Evolutionary conservation across 2,329 filamentous ascomycete genomes (phyloP), one percentile per base, ranked within the genome.

Genomic region (Fusarium brachygibbosum): DNA sequence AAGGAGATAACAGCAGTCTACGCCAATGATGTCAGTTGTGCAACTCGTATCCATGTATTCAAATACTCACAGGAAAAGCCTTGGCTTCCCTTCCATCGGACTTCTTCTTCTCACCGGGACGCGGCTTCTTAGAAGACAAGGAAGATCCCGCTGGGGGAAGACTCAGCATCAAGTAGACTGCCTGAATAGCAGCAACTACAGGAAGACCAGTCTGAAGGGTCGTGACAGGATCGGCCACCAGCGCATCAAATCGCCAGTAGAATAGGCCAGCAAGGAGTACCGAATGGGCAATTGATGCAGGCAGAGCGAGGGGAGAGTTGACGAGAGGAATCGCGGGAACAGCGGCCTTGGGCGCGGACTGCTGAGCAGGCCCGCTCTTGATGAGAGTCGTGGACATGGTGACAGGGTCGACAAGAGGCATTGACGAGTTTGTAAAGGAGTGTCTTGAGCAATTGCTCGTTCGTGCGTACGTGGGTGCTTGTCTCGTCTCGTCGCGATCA

Each of bases 181-280:
- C 81, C 78, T 97, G 94, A 5, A 93, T 77, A 6, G 84, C 79
- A 5, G 87, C 86, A 16, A 94, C 82, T 14, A 88, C 85, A 1
- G 90, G 85, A 4, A 95, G 81, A 3, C 89, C 83, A 31, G 77
- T 84, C 16, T 86, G 78, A 37, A 97, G 85, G 9, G 90, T 86
- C 17, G 85, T 79, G 4, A 91, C 86, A 1, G 94, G 93, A 69
- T 94, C 87, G 17, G 84, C 82, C 29, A 97, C 91, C 28, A 97
- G 83, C 19, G 85, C 81, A 35, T 81, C 77, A 79, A 97, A 95
- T 38, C 86, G 86, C 67, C 87, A 76, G 45, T 86, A 84, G 76
- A 91, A 90, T 35, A 91, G 79, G 12, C 85, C 85, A 31, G 93
- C 84, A 31, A 97, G 83, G 13, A 93, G 79, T 28, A 86, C 79